Evolutionary conservation across 1,139 yeast genomes (phyloP).

Genomic region (Nakaseomyces bracarensis): DNA sequence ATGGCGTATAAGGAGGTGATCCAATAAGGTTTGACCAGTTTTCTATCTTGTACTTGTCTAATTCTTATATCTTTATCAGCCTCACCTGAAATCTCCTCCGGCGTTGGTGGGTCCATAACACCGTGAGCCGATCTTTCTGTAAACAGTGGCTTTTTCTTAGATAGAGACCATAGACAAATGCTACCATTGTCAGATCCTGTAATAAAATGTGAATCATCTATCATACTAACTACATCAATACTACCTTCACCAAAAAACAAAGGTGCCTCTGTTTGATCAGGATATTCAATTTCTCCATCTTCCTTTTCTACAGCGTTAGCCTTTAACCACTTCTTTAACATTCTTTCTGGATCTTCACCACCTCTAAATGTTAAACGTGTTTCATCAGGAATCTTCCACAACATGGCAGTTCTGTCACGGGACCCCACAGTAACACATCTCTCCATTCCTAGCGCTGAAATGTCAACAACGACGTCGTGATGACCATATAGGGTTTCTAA

Average conservation of each 20-base stretch:
- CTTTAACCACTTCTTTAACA: slow-evolving; percentile 36
- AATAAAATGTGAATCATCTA: slow-evolving; percentile 84
- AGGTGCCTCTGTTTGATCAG: slow-evolving; percentile 28
- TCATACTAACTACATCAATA: slow-evolving; percentile 82
- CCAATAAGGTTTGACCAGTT: slow-evolving; percentile 62
- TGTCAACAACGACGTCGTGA: slow-evolving; percentile 79
- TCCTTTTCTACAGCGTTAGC: slow-evolving; percentile 31
- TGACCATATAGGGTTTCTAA: slow-evolving; percentile 90
- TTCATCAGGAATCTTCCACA: slow-evolving; percentile 96
- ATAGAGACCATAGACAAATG: slow-evolving; percentile 76
- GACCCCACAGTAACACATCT: slow-evolving; percentile 94
- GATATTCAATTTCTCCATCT: slow-evolving; percentile 27
- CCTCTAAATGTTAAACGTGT: slow-evolving; percentile 89
- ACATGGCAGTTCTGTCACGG: slow-evolving; percentile 88
- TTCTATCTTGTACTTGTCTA: slow-evolving; percentile 48
- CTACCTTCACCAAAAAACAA: slow-evolving; percentile 69
- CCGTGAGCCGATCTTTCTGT: slow-evolving; percentile 75
- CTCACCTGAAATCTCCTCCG: slow-evolving; percentile 65
- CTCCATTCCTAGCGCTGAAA: slow-evolving; percentile 72
- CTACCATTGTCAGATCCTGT: slow-evolving; percentile 95
- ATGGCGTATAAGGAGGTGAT: slow-evolving; percentile 74
- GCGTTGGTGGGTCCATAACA: slow-evolving; percentile 42
- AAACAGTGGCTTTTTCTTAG: slow-evolving; percentile 79
- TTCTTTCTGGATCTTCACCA: slow-evolving; percentile 54
- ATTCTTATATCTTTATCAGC: slow-evolving; percentile 35